Conservation (phyloP, 192 early-diverging fungal genomes). For the Thoreauomyces humboldtii region DNA sequence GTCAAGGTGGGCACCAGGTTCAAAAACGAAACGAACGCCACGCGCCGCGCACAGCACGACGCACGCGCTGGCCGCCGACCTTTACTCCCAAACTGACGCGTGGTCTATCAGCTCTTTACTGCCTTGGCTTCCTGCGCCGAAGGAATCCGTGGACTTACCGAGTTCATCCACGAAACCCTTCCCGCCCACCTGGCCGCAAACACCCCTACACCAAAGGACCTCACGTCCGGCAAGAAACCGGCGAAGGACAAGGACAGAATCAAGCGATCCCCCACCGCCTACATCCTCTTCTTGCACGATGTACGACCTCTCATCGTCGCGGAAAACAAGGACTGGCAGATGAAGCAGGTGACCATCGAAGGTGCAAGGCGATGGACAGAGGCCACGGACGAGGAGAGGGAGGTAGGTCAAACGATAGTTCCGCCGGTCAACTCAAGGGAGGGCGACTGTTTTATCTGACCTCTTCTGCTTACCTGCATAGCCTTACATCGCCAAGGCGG, state of each 20-base stretch:
- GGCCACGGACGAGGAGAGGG: not conserved
- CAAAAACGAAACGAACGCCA: no score
- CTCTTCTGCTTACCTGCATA: no score
- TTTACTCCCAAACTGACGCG: no score
- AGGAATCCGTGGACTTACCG: not conserved
- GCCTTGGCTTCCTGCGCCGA: not conserved
- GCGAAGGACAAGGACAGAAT: not conserved
- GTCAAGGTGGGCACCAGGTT: no score
- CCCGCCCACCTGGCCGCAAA: not conserved
- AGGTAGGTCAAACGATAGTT: no score
- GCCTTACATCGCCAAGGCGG: conserved; percentile 2
- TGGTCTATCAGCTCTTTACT: conserved; percentile 1
- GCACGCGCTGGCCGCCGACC: no score
- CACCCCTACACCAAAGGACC: not conserved
- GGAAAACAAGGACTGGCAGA: not conserved
- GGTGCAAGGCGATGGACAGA: conserved; percentile 2
- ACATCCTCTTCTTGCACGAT: conserved; percentile 2
- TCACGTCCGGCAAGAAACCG: not conserved
- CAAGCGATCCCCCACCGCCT: conserved; percentile 1
- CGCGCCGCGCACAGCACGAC: no score
- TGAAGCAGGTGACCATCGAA: not conserved
- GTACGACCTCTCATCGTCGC: not conserved
- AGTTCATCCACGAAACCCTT: conserved; percentile 1
- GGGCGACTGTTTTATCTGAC: no score
- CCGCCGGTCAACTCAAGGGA: no score